Percentiles rank a stretch among this genome's conserved stretches.
Evolutionary conservation across 139 green algal genomes (phyloP).

Genomic region (Astrephomene gubernaculifera): DNA sequence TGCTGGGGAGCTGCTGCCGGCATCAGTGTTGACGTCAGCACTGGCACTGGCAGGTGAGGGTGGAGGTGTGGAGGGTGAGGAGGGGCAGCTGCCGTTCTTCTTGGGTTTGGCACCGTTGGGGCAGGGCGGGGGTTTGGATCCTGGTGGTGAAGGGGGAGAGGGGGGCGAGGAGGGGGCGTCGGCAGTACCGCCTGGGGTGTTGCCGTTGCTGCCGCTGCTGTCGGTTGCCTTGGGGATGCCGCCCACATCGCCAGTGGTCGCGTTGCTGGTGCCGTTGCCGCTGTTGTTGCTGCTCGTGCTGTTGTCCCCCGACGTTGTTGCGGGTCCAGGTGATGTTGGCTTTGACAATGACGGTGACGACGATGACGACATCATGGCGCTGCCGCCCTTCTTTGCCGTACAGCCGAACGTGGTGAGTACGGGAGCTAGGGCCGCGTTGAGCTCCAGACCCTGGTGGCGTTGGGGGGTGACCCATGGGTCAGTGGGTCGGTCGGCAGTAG

Average conservation of each 20-base stretch:
- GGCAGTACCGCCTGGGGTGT: neutral
- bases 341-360: neutral
- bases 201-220: too few relatives aligned
- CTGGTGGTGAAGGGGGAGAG: neutral
- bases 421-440: neutral
- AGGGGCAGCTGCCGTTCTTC: neutral
- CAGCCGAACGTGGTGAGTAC: conserved; percentile 1
- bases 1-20: neutral
- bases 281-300: too few relatives aligned
- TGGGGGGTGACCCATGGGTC: neutral
- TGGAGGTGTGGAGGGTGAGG: neutral
- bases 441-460: neutral
- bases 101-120: neutral
- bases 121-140: neutral
- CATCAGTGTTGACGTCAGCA: neutral
- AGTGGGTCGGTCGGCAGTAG: neutral
- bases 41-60: neutral
- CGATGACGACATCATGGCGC: neutral
- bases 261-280: neutral
- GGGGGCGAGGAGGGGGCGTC: neutral
- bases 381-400: neutral
- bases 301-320: neutral
- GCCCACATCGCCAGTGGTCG: too few relatives aligned
- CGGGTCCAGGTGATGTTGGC: neutral
- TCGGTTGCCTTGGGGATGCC: too few relatives aligned